Evolutionary conservation across 495 filamentous ascomycete genomes (phyloP), one percentile per base, ranked within the genome.

Genomic region (Aspergillus funiculosus): DNA sequence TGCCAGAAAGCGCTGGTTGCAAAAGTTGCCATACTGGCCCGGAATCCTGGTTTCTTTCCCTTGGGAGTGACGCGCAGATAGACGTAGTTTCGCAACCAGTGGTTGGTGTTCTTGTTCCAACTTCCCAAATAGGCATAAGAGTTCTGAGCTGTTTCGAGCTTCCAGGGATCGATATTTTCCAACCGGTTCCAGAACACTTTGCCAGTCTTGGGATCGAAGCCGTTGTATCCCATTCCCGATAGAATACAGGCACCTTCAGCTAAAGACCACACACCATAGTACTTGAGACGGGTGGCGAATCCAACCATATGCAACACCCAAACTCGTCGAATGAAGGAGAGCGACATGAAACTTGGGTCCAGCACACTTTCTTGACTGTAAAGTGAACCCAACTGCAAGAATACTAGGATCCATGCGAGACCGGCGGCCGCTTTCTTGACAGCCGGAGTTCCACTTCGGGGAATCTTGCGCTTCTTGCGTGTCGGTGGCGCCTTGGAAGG

Each of bases 71-170:
- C 94, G 13, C 92, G 84, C 29, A 98, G 73, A 59, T 97, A 98
- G 49, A 98, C 73, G 58, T 95, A 97, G 61, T 97, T 95, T 26
- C 91, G 81, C 44, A 98, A 69, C 92, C 92, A 98, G 55, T 87
- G 80, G 63, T 95, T 98, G 13, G 92, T 97, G 64, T 98, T 98
- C 73, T 94, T 92, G 66, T 98, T 98, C 92, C 92, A 98, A 59
- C 75, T 82, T 37, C 83, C 91, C 7, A 98, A 73, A 52, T 89
- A 97, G 4, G 77, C 89, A 32, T 88, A 79, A 10, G 85, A 83
- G 60, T 97, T 98, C 64, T 96, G 89, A 1, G 94, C 94, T 0
- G 75, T 69, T 66, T 98, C 92, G 14, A 97, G 79, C 6, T 76
- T 75, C 74, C 80, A 79, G 0, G 91, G 86, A 47, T 83, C 80